Evolutionary conservation across 2,329 filamentous ascomycete genomes (phyloP).

Genomic region (Botryosphaeria agaves): DNA sequence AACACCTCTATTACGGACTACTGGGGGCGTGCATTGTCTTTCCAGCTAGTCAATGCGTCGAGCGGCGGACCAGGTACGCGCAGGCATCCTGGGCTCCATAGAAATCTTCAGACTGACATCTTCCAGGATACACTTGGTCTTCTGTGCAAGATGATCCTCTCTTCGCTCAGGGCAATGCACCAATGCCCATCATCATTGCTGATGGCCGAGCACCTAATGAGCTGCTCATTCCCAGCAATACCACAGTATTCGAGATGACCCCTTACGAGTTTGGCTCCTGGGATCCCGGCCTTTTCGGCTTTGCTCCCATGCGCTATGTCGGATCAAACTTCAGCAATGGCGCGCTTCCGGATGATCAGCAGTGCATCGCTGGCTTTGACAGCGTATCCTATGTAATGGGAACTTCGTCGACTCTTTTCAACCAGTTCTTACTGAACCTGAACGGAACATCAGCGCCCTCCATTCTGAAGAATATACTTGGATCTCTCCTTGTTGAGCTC

Average conservation of each 20-base stretch:
- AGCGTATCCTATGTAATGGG: conserved; percentile 73
- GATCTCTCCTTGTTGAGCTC: conserved; percentile 34
- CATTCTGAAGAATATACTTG: conserved; percentile 34
- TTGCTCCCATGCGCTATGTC: conserved; percentile 51
- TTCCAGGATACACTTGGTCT: conserved; percentile 68
- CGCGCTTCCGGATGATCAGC: conserved; percentile 32
- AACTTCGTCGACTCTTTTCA: conserved; percentile 73
- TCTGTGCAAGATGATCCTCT: conserved; percentile 48
- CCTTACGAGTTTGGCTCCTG: conserved; percentile 66
- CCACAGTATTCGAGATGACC: conserved; percentile 62
- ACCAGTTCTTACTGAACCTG: conserved; percentile 52
- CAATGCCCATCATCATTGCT: conserved; percentile 57
- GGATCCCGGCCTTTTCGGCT: conserved; percentile 55
- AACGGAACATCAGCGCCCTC: conserved; percentile 32
- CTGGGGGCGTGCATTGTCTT: conserved; percentile 72
- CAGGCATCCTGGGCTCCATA: conserved; percentile 4
- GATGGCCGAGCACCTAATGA: conserved; percentile 49
- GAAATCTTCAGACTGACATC: no score
- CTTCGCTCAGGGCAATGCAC: conserved; percentile 47
- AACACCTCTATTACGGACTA: conserved; percentile 68
- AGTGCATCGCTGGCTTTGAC: conserved; percentile 66
- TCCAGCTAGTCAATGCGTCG: conserved; percentile 63
- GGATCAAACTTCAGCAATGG: conserved; percentile 57
- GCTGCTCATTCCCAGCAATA: conserved; percentile 45
- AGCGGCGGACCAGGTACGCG: conserved; percentile 60